A percentile compares a stretch with the other conserved stretches of the same genome.
phyloP scores from a whole-genome alignment of 164 flowering plant genomes.

The Vitis labrusca region DNA sequence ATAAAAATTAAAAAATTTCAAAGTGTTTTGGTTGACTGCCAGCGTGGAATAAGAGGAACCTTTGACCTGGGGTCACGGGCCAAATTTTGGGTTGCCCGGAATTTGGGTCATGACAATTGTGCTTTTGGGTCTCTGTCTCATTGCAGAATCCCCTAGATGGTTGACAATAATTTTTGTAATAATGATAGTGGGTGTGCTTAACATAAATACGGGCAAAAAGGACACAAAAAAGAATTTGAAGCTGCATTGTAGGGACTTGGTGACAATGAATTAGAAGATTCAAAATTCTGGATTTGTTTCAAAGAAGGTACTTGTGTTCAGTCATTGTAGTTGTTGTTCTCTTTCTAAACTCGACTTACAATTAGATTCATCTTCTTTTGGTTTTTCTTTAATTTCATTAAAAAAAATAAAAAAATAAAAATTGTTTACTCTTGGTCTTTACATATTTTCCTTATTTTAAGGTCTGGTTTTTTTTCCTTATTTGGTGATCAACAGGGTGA shows the following conservation, averaged over 20 bases:
- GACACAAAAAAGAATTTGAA: slow-evolving; percentile 64
- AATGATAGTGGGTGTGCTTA: background rate
- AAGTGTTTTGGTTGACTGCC: too few relatives aligned
- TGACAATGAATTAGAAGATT: slow-evolving; percentile 4
- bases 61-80: too few relatives aligned
- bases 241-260: slow-evolving; percentile 60
- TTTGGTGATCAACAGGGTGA: slow-evolving; percentile 59
- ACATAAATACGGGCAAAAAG: slow-evolving; percentile 62
- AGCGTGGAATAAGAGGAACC: too few relatives aligned
- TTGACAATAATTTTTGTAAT: slow-evolving; percentile 45
- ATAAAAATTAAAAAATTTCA: too few relatives aligned
- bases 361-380: background rate
- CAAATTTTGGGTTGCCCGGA: too few relatives aligned
- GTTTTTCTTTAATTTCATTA: too few relatives aligned
- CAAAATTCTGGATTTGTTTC: slow-evolving; percentile 64
- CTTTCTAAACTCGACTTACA: background rate
- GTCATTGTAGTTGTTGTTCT: slow-evolving; percentile 45
- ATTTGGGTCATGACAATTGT: slow-evolving; percentile 17
- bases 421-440: background rate
- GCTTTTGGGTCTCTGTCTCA: slow-evolving; percentile 60
- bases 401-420: too few relatives aligned
- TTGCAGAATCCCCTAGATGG: slow-evolving; percentile 98
- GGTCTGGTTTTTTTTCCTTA: background rate
- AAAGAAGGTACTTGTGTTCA: slow-evolving; percentile 63
- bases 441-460: background rate